phyloP scores from a whole-genome alignment of 2,329 filamentous ascomycete genomes.

The Didymella arachidicola region DNA sequence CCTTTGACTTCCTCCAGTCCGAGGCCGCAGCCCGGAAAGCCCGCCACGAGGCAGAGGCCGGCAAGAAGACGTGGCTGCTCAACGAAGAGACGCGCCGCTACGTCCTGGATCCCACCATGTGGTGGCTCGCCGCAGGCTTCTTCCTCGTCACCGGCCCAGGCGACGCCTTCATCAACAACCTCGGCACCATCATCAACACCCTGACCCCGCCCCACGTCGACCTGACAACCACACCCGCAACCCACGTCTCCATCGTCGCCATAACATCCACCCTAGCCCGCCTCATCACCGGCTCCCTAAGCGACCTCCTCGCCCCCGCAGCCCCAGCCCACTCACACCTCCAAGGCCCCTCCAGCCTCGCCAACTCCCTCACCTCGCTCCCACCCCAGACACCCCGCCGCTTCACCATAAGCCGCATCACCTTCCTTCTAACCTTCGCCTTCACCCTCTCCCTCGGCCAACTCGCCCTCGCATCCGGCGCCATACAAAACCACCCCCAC shows the following conservation, averaged over 20 bases:
- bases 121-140: constrained; percentile 89
- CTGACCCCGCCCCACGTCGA: constrained; percentile 71
- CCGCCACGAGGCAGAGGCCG: constrained; percentile 62
- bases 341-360: constrained; percentile 56
- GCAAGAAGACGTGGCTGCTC: constrained; percentile 88
- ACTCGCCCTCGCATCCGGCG: constrained; percentile 77
- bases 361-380: constrained; percentile 52
- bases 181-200: constrained; percentile 91
- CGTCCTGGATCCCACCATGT: constrained; percentile 90
- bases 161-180: constrained; percentile 98
- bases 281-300: constrained; percentile 86
- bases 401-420: constrained; percentile 76
- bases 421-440: constrained; percentile 79
- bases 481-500: constrained; percentile 74
- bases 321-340: constrained; percentile 64
- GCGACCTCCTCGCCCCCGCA: constrained; percentile 79
- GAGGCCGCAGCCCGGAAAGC: constrained; percentile 57
- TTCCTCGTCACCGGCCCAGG: constrained; percentile 92
- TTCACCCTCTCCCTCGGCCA: constrained; percentile 77
- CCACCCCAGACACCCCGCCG: constrained; percentile 31
- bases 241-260: constrained; percentile 91
- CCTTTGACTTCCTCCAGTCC: constrained; percentile 55
- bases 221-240: constrained; percentile 71
- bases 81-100: constrained; percentile 91
- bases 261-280: constrained; percentile 89